Evolutionary conservation across 1,284 basidiomycete species (phyloP), one percentile per base, ranked within the genome.

Genomic region (Microbotryum lychnidis-dioicae): DNA sequence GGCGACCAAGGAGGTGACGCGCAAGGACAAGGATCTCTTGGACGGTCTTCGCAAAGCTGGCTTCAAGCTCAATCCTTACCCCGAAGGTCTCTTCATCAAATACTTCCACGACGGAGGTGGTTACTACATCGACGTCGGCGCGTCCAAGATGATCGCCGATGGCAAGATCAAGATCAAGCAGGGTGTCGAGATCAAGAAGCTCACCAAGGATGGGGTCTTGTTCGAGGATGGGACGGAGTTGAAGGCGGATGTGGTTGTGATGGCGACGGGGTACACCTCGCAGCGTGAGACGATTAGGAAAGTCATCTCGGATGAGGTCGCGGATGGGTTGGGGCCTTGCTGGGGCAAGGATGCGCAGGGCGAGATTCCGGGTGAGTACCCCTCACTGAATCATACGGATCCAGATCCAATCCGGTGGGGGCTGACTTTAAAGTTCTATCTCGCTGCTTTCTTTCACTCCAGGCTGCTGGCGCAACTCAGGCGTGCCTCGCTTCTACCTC

Each of bases 301-400:
- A 3, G 75, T 86, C 45, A 76, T 81, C 37, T 80, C 80, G 0
- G 77, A 81, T 18, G 77, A 82, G 10, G 75, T 82, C 16, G 79
- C 77, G 3, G 73, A 78, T 21, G 76, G 77, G 46, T 69, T 82
- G 50, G 76, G 77, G 42, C 76, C 77, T 0, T 74, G 85, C 29
- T 86, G 83, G 85, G 80, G 82, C 3, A 68, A 83, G 37, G 78
- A 82, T 68, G 71, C 74, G 16, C 83, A 85, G 65, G 82, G 83
- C 1, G 83, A 86, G 73, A 74, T 84, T 47, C 75, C 77, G 23
- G 57, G 64, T n/a, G 58, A 58, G 29, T 67, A 59, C 21, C 18
- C 0, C n/a, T 29, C 16, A 10, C 1, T 9, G 23, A 12, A 5
- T 21, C 2, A 42, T 10, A 42, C 37, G 4, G 2, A 31, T 31